These are phyloP conservation scores for Fusarium sp. DNA, from an alignment of 2,329 filamentous ascomycete genomes.

Conservation along the genomic window DNA sequence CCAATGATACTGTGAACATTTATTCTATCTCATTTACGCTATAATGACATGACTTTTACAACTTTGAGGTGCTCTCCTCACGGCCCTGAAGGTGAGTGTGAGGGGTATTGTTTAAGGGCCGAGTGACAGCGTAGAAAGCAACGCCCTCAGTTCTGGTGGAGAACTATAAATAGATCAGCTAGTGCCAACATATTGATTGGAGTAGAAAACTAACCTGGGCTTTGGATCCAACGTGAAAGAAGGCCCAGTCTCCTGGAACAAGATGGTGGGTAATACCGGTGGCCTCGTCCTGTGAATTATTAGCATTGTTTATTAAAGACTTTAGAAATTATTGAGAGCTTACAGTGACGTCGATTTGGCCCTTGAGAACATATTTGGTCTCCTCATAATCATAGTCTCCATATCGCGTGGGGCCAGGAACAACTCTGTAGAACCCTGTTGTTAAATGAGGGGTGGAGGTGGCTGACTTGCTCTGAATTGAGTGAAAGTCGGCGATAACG, in stretches of 20 bases:
- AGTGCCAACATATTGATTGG: rapidly evolving
- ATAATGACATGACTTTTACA: constrained; percentile 15
- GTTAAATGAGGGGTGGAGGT: constrained; percentile 25
- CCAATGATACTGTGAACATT: too few relatives aligned
- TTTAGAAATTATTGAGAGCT: neutral
- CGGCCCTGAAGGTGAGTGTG: constrained; percentile 16
- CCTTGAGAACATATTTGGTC: constrained; percentile 37
- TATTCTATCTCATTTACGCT: neutral
- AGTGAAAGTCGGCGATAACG: constrained; percentile 36
- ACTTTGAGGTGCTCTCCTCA: constrained; percentile 22
- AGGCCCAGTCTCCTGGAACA: constrained; percentile 40
- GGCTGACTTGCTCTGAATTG: constrained; percentile 16
- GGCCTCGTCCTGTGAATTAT: constrained; percentile 25
- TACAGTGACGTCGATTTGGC: constrained; percentile 35
- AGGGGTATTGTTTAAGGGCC: constrained; percentile 18
- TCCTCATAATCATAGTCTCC: constrained; percentile 37
- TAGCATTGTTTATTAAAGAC: neutral
- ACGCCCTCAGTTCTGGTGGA: constrained; percentile 28
- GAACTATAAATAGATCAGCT: constrained; percentile 11
- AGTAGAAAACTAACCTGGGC: constrained; percentile 16
- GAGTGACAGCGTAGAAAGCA: constrained; percentile 38
- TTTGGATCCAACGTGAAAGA: constrained; percentile 40
- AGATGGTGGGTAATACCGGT: constrained; percentile 38
- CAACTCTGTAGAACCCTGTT: constrained; percentile 35
- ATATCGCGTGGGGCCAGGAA: constrained; percentile 38